These are phyloP conservation scores for Fusarium avenaceum DNA, from an alignment of 2,329 filamentous ascomycete species.

Conservation along the genomic window DNA sequence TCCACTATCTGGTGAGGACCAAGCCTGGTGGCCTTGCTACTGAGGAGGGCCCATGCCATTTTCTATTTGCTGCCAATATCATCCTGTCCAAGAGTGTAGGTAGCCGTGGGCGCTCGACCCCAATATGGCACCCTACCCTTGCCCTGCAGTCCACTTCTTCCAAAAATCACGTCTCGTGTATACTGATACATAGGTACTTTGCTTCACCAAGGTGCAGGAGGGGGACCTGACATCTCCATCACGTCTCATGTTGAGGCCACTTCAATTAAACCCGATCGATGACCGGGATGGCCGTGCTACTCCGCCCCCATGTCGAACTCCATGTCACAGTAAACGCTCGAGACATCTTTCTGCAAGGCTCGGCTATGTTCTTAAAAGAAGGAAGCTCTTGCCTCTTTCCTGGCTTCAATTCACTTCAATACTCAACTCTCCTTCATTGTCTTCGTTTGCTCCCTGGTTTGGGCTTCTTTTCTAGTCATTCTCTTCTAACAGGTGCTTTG, in stretches of 20 bases:
- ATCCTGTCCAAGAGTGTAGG: conserved; percentile 20
- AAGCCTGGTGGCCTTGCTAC: conserved; percentile 1
- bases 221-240: conserved; percentile 39
- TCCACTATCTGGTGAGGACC: conserved; percentile 37
- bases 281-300: conserved; percentile 37
- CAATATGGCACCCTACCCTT: conserved; percentile 31
- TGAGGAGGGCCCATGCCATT: conserved; percentile 24
- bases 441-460: conserved; percentile 45
- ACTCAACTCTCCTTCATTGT: conserved; percentile 39
- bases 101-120: conserved; percentile 24
- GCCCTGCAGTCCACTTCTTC: conserved; percentile 28
- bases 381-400: conserved; percentile 31
- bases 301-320: conserved; percentile 12
- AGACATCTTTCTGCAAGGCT: not conserved
- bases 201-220: conserved; percentile 22
- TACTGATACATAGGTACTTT: conserved; percentile 25
- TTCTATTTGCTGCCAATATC: conserved; percentile 15
- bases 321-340: conserved; percentile 33
- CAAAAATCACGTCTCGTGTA: conserved; percentile 37
- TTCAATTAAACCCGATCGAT: conserved; percentile 46
- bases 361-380: conserved; percentile 34
- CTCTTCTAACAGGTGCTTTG: conserved; percentile 47
- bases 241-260: conserved; percentile 49
- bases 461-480: conserved; percentile 47
- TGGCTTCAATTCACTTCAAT: conserved; percentile 31